Conservation (phyloP, 371 early-diverging fungal genomes). For the Dichotomocladium elegans region DNA sequence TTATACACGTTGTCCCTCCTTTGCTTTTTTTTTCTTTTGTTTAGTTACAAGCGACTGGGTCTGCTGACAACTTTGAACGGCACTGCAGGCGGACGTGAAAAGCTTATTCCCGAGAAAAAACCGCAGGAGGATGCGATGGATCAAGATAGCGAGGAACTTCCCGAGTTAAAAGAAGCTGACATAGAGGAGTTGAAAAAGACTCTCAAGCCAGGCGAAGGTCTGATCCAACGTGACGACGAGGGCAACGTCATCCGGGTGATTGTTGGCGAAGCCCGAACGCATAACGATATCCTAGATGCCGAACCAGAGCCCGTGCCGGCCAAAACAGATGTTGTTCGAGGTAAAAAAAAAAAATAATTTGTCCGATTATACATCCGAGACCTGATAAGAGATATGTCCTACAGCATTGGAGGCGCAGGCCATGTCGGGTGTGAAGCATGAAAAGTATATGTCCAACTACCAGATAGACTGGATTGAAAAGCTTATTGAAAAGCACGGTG, state of each 20-base stretch:
- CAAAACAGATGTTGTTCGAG: conserved; percentile 62
- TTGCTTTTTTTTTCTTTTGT: not conserved
- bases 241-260: conserved; percentile 76
- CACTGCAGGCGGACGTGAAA: conserved; percentile 59
- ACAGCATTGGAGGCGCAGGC: conserved; percentile 58
- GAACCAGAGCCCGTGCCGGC: conserved; percentile 49
- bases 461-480: conserved; percentile 62
- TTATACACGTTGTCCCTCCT: not conserved
- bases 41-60: conserved; percentile 67
- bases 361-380: not conserved
- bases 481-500: conserved; percentile 75
- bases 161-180: conserved; percentile 51
- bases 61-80: conserved; percentile 78
- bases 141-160: conserved; percentile 33
- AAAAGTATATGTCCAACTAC: conserved; percentile 61
- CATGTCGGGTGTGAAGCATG: conserved; percentile 40
- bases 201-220: conserved; percentile 64
- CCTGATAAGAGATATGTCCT: not conserved
- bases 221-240: conserved; percentile 81
- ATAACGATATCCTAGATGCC: conserved; percentile 57
- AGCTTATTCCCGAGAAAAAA: conserved; percentile 20
- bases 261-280: conserved; percentile 52
- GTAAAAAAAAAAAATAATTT: too few relatives aligned
- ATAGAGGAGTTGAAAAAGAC: conserved; percentile 42
- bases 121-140: conserved; percentile 23